These are phyloP conservation scores for Kwoniella sp. DNA, from an alignment of 768 basidiomycete genomes.

Conservation along the genomic window DNA sequence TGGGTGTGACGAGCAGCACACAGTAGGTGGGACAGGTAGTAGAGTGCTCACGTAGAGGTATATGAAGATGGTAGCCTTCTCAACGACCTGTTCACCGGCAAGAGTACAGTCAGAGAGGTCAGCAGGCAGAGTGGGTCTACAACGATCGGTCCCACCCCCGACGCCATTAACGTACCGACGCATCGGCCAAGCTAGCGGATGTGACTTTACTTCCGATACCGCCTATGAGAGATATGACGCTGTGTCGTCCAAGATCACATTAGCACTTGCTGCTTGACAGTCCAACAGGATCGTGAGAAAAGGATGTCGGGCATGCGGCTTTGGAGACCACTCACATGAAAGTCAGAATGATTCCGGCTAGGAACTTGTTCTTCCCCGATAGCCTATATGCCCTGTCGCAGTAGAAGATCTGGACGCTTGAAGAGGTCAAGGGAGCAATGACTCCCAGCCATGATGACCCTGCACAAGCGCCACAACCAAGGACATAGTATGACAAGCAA, in stretches of 20 bases:
- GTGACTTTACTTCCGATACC: slow-evolving; percentile 15
- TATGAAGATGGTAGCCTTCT: slow-evolving; percentile 3
- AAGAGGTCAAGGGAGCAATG: slow-evolving; percentile 7
- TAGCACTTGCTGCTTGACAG: too few species aligned
- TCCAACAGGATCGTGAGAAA: too few species aligned
- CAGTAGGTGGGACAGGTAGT: background rate
- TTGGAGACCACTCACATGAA: slow-evolving; percentile 7
- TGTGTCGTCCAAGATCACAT: too few species aligned
- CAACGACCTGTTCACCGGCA: background rate
- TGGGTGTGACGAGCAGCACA: too few species aligned
- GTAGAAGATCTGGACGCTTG: slow-evolving; percentile 9
- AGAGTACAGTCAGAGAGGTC: background rate
- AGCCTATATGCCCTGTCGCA: slow-evolving; percentile 11
- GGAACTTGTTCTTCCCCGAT: slow-evolving; percentile 6
- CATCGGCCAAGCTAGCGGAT: background rate
- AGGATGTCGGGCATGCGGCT: too few species aligned
- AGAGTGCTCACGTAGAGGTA: slow-evolving; percentile 1
- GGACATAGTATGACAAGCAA: background rate
- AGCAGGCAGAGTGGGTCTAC: too few species aligned
- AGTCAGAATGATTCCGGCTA: background rate
- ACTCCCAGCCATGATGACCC: slow-evolving; percentile 15
- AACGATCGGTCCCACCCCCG: background rate
- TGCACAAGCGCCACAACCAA: background rate
- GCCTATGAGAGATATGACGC: slow-evolving; percentile 4
- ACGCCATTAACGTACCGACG: background rate